phyloP scores from a whole-genome alignment of 2,329 filamentous ascomycete genomes.

The Colletotrichum australisinense region DNA sequence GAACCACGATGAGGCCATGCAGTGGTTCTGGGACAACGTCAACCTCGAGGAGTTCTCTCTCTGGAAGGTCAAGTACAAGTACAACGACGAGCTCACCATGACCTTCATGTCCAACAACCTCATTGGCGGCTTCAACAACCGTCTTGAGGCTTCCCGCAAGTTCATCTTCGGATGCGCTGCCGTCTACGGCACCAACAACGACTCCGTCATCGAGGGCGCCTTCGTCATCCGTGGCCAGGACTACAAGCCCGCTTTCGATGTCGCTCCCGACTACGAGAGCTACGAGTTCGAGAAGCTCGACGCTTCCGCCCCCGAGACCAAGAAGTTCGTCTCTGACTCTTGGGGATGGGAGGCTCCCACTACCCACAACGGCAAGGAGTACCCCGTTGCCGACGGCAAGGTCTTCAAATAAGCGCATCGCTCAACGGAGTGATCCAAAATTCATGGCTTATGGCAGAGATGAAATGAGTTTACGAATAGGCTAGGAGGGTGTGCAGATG shows the following conservation, averaged over 20 bases:
- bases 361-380: conserved; percentile 85
- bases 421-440: conserved; percentile 38
- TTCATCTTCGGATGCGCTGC: conserved; percentile 93
- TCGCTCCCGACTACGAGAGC: conserved; percentile 96
- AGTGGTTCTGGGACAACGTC: conserved; percentile 98
- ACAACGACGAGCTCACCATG: conserved; percentile 96
- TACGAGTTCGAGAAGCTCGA: conserved; percentile 98
- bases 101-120: conserved; percentile 99
- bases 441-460: conserved; percentile 47
- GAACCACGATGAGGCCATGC: conserved; percentile 81
- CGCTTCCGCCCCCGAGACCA: conserved; percentile 85
- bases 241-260: conserved; percentile 86
- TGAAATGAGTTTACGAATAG: conserved; percentile 42
- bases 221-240: conserved; percentile 97
- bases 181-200: conserved; percentile 89
- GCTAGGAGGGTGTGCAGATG: conserved; percentile 32
- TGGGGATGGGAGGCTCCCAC: conserved; percentile 95
- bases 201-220: conserved; percentile 91
- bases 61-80: conserved; percentile 97
- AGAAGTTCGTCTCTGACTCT: conserved; percentile 84
- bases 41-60: conserved; percentile 96
- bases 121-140: conserved; percentile 97
- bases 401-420: conserved; percentile 89
- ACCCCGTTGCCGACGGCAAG: conserved; percentile 91
- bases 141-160: conserved; percentile 98